A percentile compares a stretch with the other conserved stretches of the same genome.
phyloP scores from a whole-genome alignment of 371 early-diverging fungal genomes.

The Globomyces sp. region DNA sequence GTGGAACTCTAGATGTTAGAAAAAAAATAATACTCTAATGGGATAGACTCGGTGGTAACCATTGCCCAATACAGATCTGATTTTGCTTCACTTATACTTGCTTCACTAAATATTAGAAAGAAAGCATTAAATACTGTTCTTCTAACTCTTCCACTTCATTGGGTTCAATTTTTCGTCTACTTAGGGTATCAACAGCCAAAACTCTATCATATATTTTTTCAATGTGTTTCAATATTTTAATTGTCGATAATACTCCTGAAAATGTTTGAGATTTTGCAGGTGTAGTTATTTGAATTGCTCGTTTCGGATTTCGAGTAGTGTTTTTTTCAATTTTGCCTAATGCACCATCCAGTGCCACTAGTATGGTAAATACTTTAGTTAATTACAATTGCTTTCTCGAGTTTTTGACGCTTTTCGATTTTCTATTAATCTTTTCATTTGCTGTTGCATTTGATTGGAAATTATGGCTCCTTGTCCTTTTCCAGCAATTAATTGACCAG shows the following conservation, averaged over 20 bases:
- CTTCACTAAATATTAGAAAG: slow-evolving; percentile 32
- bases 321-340: slow-evolving; percentile 88
- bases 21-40: slow-evolving; percentile 48
- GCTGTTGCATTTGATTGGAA: slow-evolving; percentile 78
- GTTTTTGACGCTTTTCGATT: slow-evolving; percentile 79
- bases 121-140: background rate
- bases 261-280: slow-evolving; percentile 2
- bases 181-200: slow-evolving; percentile 77
- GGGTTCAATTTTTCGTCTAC: slow-evolving; percentile 59
- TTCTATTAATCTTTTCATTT: slow-evolving; percentile 89
- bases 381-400: slow-evolving; percentile 59
- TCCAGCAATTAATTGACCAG: slow-evolving; percentile 13
- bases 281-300: slow-evolving; percentile 71
- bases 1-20: slow-evolving; percentile 28
- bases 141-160: slow-evolving; percentile 56
- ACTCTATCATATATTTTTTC: slow-evolving; percentile 78
- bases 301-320: slow-evolving; percentile 85
- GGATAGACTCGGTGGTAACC: slow-evolving; percentile 55
- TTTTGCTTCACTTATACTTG: slow-evolving; percentile 43
- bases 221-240: slow-evolving; percentile 65
- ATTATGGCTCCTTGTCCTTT: slow-evolving; percentile 23
- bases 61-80: slow-evolving; percentile 65
- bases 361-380: slow-evolving; percentile 11
- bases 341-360: slow-evolving; percentile 90
- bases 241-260: slow-evolving; percentile 33